A percentile compares a stretch with the other conserved stretches of the same genome.
These are phyloP conservation scores for Aspergillus pseudotamarii DNA, from an alignment of 2,329 filamentous ascomycete species.

Conservation along the genomic window DNA sequence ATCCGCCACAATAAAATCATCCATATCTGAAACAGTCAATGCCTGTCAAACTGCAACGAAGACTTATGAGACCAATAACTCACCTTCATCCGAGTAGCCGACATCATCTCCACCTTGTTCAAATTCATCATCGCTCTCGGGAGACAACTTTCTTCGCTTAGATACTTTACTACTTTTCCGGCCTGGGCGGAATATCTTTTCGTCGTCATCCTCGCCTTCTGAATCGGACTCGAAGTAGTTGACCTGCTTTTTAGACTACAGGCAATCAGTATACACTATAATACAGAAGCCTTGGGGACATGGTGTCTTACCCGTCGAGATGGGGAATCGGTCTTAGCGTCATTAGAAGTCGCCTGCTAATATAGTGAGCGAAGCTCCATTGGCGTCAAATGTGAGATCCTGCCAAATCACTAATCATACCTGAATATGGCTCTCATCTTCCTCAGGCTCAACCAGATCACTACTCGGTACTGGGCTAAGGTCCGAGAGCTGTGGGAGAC, in stretches of 20 bases:
- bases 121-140: constrained; percentile 71
- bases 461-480: constrained; percentile 80
- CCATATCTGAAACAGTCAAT: constrained; percentile 64
- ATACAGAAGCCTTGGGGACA: constrained; percentile 9
- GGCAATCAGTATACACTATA: neutral
- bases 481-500: constrained; percentile 45
- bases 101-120: constrained; percentile 58
- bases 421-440: constrained; percentile 56
- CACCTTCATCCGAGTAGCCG: constrained; percentile 52
- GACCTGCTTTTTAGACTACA: constrained; percentile 60
- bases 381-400: constrained; percentile 43
- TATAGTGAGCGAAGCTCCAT: constrained; percentile 33
- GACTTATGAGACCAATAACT: constrained; percentile 26
- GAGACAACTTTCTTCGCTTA: constrained; percentile 65
- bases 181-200: constrained; percentile 67
- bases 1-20: constrained; percentile 85
- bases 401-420: constrained; percentile 47
- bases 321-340: constrained; percentile 66
- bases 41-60: neutral
- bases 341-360: constrained; percentile 37
- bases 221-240: constrained; percentile 86
- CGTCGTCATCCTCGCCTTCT: constrained; percentile 68
- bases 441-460: constrained; percentile 70
- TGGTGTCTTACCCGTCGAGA: constrained; percentile 68
- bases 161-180: constrained; percentile 49